These are phyloP conservation scores for Nitzschia inconspicua DNA, from an alignment of 108 stramenopile species.

Conservation along the genomic window DNA sequence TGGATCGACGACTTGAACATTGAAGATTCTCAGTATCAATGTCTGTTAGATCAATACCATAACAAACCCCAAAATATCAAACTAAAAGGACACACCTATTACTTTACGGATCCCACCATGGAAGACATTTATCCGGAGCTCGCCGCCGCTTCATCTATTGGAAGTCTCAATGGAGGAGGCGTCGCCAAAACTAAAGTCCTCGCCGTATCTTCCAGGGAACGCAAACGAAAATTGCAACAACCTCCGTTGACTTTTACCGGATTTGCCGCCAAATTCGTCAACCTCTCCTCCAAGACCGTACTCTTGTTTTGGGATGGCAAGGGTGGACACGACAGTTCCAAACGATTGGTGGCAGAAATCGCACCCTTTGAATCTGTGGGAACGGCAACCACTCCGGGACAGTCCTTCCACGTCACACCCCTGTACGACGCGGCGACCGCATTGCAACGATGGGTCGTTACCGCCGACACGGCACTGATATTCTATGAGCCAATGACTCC, in stretches of 20 bases:
- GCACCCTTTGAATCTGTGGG: conserved; percentile 75
- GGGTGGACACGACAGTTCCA: conserved; percentile 42
- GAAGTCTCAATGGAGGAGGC: conserved; percentile 18
- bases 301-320: conserved; percentile 79
- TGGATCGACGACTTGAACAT: neutral
- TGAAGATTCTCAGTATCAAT: conserved; percentile 10
- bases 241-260: conserved; percentile 72
- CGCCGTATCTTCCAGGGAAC: neutral
- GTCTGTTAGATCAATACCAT: conserved; percentile 22
- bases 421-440: conserved; percentile 55
- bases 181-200: conserved; percentile 27
- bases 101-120: conserved; percentile 19
- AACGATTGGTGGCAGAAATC: conserved; percentile 59
- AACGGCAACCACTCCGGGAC: conserved; percentile 76
- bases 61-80: conserved; percentile 1
- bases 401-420: conserved; percentile 67
- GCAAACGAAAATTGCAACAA: conserved; percentile 25
- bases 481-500: conserved; percentile 63
- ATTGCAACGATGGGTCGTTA: conserved; percentile 67
- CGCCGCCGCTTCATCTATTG: neutral
- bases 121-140: conserved; percentile 30
- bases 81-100: conserved; percentile 21
- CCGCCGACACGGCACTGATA: conserved; percentile 64
- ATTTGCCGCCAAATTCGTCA: conserved; percentile 82
- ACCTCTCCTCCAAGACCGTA: conserved; percentile 56